Base-by-base conservation (phyloP, 495 filamentous ascomycete species). In the Podospora australis region DNA sequence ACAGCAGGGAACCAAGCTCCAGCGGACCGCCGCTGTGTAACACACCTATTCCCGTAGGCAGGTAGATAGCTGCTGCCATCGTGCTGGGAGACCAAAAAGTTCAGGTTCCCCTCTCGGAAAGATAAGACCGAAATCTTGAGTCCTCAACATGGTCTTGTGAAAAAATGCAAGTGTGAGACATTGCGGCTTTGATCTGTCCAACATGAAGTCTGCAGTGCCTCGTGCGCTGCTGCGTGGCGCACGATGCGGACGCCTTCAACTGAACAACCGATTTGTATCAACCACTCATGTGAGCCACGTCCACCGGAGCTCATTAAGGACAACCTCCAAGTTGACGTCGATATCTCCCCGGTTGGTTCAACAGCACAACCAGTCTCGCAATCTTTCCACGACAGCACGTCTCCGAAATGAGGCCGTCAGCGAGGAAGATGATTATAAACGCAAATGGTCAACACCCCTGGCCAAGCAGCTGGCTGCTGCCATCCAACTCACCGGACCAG, bases 361-460 rank as follows among this genome's bases (percentile, higher is more conserved):
- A n/a, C n/a, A 10, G 8, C 32, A 36, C 32, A n/a, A 17, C 32
- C 32, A 41, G 6, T 42, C 36, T 29, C 39, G 55, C 13, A 32
- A 32, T 30, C 48, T 65, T 7, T 58, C 61, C 6, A n/a, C 42
- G 6, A 46, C 63, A 2, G 17, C 52, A 8, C 22, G 28, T n/a
- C 48, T 48, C 8, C 44, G 39, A 13, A 22, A 36, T 1, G 30
- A 60, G 50, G 79, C 71, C 21, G 57, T n/a, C n/a, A n/a, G 68
- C 0, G 28, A 45, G 4, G 48, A 45, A 2, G 48, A 52, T 11
- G 43, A 63, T 28, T 81, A 71, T 2, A 59, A 68, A 30, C 62
- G 73, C 26, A 57, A 73, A 69, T 96, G 90, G 87, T 92, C 89
- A 9, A 97, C 91, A 28, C 90, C 91, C 22, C 67, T 97, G 35